Evolutionary conservation across 2,329 filamentous ascomycete species (phyloP), one percentile per base, ranked within the genome.

Genomic region (Calycina herbarum): DNA sequence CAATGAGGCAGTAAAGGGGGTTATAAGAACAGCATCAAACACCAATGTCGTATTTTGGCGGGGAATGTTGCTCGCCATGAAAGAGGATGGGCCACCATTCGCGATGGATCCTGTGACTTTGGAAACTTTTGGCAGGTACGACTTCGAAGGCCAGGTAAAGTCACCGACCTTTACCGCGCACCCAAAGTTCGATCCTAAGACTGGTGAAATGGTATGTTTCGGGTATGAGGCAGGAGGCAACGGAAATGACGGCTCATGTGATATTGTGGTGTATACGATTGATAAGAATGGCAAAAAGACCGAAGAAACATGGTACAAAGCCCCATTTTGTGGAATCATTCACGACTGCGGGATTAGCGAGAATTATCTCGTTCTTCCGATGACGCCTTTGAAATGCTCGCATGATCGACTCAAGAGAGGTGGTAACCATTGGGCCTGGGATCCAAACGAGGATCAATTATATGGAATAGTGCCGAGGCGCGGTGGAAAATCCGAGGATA

Each of bases 31-130:
- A 0, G 83, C 84, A 0, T 80, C 82, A 2, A 88, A 88, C 68
- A 88, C 85, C 1, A 88, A 88, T 64, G 77, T 88, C n/a, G 77
- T 84, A 1, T 85, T 83, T 70, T 88, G 83, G 81, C 77, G 83
- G 7, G 84, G 84, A 0, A 79, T 83, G 58, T 70, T 87, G 64
- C 76, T 87, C 4, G 84, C 84, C 0, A 79, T 77, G 61, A 88
- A 87, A 69, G 81, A 85, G 2, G 79, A 81, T 31, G 79, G 82
- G 2, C 85, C 83, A 1, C 83, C 83, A 0, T 85, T 79, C 67
- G 81, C 82, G 0, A 78, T 82, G 59, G 78, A 85, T 62, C 74
- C 76, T 0, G 75, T 80, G n/a, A 80, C 83, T 0, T 79, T 85
- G 40, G 78, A 78, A 6, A 81, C 84, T 0, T 80, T 85, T 13